Evolutionary conservation across 768 basidiomycete species (phyloP).

Genomic region (Suillus discolor): DNA sequence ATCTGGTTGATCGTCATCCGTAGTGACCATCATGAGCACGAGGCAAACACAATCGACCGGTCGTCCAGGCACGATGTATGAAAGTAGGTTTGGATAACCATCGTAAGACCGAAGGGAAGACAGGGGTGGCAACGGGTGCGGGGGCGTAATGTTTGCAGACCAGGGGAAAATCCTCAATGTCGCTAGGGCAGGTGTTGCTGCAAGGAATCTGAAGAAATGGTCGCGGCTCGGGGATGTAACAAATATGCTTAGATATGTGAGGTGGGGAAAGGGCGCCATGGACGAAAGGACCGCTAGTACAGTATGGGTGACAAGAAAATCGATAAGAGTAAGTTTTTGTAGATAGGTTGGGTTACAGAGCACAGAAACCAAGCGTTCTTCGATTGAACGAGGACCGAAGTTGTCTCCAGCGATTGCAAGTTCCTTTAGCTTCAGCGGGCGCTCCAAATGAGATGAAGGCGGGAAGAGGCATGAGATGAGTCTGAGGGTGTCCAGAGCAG

Average conservation of each 20-base stretch:
- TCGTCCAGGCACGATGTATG: constrained; percentile 2
- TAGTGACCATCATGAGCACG: neutral
- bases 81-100: neutral
- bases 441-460: neutral
- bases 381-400: neutral
- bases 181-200: neutral
- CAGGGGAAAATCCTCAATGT: neutral
- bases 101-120: constrained; percentile 5
- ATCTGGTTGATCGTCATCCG: neutral
- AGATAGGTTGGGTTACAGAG: constrained; percentile 6
- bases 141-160: constrained; percentile 1
- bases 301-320: neutral
- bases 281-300: neutral
- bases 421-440: constrained; percentile 2
- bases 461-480: neutral
- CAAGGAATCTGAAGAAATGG: neutral
- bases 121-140: neutral
- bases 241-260: constrained; percentile 2
- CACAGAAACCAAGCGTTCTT: neutral
- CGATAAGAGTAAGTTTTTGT: neutral
- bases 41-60: neutral
- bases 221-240: neutral
- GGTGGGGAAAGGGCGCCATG: neutral
- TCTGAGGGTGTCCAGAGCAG: neutral
- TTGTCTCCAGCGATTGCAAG: neutral